These are phyloP conservation scores for Ceratobasidium sp. DNA, from an alignment of 1,284 basidiomycete species.

Conservation along the genomic window DNA sequence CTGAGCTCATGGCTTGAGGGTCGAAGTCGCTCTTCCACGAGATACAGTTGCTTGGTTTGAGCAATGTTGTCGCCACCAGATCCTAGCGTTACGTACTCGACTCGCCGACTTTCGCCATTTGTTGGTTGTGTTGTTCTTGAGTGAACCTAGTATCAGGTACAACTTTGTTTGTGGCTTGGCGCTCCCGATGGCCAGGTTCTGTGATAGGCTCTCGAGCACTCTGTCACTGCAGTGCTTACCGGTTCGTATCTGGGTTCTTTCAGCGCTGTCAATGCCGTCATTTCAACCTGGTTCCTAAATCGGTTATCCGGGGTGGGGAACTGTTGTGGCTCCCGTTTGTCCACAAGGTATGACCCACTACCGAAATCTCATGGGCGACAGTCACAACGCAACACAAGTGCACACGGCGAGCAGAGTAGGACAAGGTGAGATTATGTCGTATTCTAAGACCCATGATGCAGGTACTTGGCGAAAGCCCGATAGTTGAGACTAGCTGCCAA, in stretches of 20 bases:
- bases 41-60: neutral
- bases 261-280: neutral
- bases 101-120: neutral
- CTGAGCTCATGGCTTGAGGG: conserved; percentile 12
- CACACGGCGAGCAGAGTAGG: too few species aligned
- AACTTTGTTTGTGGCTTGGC: neutral
- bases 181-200: neutral
- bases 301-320: neutral
- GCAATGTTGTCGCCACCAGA: neutral
- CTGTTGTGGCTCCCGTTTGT: too few species aligned
- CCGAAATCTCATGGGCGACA: too few species aligned
- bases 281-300: neutral
- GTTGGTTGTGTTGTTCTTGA: neutral
- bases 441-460: neutral
- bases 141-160: neutral
- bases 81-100: neutral
- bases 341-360: too few species aligned
- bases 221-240: neutral
- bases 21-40: neutral
- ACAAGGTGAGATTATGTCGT: too few species aligned
- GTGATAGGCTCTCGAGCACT: neutral
- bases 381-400: too few species aligned
- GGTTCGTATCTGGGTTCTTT: neutral
- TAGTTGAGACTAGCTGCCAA: neutral
- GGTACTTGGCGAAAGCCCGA: neutral